Base-by-base conservation (phyloP, 306 rosid genomes). In the Luffa acutangula region DNA sequence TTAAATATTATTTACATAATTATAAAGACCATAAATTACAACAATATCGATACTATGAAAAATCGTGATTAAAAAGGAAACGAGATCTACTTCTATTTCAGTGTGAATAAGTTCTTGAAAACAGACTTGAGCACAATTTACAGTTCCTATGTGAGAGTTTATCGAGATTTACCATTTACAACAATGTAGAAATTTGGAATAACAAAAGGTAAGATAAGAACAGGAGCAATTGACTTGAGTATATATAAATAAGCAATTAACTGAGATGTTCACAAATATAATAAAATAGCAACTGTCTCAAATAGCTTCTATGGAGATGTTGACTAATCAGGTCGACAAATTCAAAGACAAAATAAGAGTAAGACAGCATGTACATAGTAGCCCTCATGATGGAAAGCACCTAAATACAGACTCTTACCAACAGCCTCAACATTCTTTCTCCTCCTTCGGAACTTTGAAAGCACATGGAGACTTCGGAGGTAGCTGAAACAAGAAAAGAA, bases 381-480 rank as follows among this genome's bases (percentile, higher is more conserved):
- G 52, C 62, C 46, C 18, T 49, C 63, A 36, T 9, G 49, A 74
- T 1, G 59, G 42, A 51, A 74, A 52, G 78, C 58, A 74, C 43
- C 78, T 25, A 51, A 74, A 74, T 33, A 51, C 77, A 48, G 36
- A 72, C 78, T 66, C 78, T 74, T 74, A 74, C 78, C 78, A 51
- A 48, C 60, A 49, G 45, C 45, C 69, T 77, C 80, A 77, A 57
- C 52, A 57, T 77, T 77, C 80, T n/a, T 42, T 56, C 79, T 77
- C 79, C 49, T 53, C 79, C 80, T 77, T 77, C 2, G 80, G 80
- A 39, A 77, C 80, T 57, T 37, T 57, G 7, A 41, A 37, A 43
- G 80, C 11, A 77, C 54, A 39, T n/a, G 70, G 66, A 77, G 80
- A 77, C 80, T 59, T 77, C 48, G 66, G 70, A 37, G 52, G 69